Evolutionary conservation across 2,329 filamentous ascomycete species (phyloP).

Genomic region (Sporothrix schenckii): DNA sequence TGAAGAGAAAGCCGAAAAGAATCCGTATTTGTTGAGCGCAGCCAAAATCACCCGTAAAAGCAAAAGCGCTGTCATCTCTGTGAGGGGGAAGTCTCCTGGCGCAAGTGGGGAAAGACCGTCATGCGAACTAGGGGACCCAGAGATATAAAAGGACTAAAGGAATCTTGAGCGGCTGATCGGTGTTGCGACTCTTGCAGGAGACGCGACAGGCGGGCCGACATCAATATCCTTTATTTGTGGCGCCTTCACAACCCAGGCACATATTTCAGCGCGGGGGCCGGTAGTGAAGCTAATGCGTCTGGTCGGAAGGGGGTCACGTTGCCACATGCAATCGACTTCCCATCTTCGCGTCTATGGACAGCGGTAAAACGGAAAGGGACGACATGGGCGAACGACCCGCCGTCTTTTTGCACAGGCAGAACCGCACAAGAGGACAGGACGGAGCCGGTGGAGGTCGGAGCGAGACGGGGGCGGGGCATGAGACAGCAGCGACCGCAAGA

Average conservation of each 20-base stretch:
- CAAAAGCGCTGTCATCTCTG: constrained; percentile 66
- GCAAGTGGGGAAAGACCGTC: background rate
- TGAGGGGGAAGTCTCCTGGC: constrained; percentile 28
- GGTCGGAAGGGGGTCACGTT: constrained; percentile 51
- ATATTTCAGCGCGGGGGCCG: constrained; percentile 37
- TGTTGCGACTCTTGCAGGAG: background rate
- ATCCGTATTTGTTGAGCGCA: constrained; percentile 55
- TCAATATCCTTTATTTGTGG: constrained; percentile 44
- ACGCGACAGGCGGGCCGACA: background rate
- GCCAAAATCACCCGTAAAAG: constrained; percentile 97
- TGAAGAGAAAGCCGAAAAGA: constrained; percentile 55
- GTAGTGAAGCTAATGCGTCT: constrained; percentile 60
- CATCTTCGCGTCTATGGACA: constrained; percentile 36
- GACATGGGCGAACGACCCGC: constrained; percentile 24
- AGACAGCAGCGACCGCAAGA: constrained; percentile 35
- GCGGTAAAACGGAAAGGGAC: background rate
- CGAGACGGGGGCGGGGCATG: constrained; percentile 34
- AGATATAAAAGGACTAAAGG: constrained; percentile 35
- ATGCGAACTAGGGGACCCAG: constrained; percentile 25
- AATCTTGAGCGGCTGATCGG: background rate
- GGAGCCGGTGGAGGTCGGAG: constrained; percentile 35
- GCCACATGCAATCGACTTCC: constrained; percentile 44
- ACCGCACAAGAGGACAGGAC: constrained; percentile 15
- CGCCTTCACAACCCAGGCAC: constrained; percentile 51
- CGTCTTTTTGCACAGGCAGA: constrained; percentile 33